Evolutionary conservation across 345 rosid genomes (phyloP), one percentile per base, ranked within the genome.

Genomic region (Crucihimalaya himalaica): DNA sequence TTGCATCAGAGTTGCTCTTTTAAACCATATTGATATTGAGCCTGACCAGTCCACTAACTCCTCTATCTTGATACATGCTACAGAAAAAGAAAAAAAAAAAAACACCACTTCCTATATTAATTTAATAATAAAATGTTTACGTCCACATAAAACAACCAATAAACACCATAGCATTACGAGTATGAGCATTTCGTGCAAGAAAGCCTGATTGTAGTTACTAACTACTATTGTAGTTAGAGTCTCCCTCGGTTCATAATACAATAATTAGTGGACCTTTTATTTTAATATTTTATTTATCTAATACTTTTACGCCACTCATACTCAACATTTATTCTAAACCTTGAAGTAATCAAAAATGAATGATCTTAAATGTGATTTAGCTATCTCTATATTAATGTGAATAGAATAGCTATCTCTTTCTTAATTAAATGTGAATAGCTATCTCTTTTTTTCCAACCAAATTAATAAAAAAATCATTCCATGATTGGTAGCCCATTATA

Each of bases 271-370:
- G 48, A 23, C 12, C 21, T 10, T 35, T 46, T 43, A 62, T 9
- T 63, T 43, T 16, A 12, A 19, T 13, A 47, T 19, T 11, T 16
- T 2, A 46, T 31, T 12, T 8, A 29, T 39, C 28, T 29, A 21
- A 34, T 66, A 51, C 34, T 67, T 52, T 54, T 16, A 55, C 28
- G 47, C 72, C 42, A 53, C 27, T 65, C 5, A 40, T 25, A 29
- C 23, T 69, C 73, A 20, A 28, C 20, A 68, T 3, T 16, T 0
- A 56, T 5, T 29, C 13, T 9, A 19, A 27, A 54, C 63, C 31
- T 68, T 40, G 14, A 4, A 18, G 15, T 54, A 2, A 8, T 14
- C 13, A 25, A 19, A 9, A 68, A 57, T 13, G 51, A 69, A 28
- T 45, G 11, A 43, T 27, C 51, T n/a, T 23, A 20, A 18, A 61